These are phyloP conservation scores for Coniochaeta prunicola DNA, from an alignment of 2,329 filamentous ascomycete genomes.

Conservation along the genomic window DNA sequence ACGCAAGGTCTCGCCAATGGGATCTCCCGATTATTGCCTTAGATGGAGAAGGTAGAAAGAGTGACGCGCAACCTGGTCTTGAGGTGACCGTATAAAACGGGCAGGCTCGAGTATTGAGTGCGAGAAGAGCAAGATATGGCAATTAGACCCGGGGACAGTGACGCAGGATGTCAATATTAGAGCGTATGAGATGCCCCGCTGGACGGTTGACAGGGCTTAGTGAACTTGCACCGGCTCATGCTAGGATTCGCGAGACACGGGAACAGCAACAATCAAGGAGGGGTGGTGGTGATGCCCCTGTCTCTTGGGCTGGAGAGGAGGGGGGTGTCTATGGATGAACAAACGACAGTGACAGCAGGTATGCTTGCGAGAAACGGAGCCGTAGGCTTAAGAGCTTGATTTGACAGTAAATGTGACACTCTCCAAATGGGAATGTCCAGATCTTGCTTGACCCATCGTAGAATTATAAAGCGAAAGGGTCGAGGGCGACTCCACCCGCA, in stretches of 20 bases:
- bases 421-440: background rate
- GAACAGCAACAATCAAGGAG: background rate
- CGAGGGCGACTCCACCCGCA: background rate
- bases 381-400: background rate
- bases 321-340: slow-evolving; percentile 3
- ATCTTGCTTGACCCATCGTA: background rate
- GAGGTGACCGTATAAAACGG: background rate
- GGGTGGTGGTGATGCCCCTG: background rate
- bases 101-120: background rate
- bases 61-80: background rate
- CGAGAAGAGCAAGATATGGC: background rate
- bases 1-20: background rate
- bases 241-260: background rate
- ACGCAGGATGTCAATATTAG: slow-evolving; percentile 4
- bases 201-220: slow-evolving; percentile 1
- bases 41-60: background rate
- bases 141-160: background rate
- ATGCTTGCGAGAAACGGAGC: background rate
- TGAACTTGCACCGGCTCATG: background rate
- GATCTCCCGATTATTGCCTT: background rate
- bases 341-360: background rate
- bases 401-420: background rate
- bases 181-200: background rate
- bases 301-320: slow-evolving; percentile 1
- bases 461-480: background rate